Evolutionary conservation across 192 early-diverging fungal species (phyloP).

Genomic region (Umbelopsis vinacea): DNA sequence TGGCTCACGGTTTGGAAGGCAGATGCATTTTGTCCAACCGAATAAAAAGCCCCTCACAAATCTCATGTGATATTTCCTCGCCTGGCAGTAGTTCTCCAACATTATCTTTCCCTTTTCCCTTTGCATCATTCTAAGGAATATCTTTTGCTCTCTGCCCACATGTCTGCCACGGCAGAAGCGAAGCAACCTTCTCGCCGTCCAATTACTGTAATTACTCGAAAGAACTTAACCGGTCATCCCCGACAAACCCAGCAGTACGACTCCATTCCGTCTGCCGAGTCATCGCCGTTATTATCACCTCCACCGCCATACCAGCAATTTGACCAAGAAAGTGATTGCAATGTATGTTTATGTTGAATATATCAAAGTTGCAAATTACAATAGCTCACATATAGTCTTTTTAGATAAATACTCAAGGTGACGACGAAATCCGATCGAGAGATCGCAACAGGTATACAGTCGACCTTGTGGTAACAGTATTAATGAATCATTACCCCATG

Average conservation of each 20-base stretch:
- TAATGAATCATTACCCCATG: background rate
- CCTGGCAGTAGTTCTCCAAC: no score
- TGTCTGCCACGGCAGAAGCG: constrained; percentile 5
- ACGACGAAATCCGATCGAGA: background rate
- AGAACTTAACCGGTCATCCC: constrained; percentile 3
- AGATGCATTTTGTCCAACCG: constrained; percentile 17
- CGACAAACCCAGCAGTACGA: constrained; percentile 6
- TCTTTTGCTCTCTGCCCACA: background rate
- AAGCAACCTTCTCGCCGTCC: background rate
- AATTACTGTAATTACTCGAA: background rate
- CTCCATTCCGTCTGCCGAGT: background rate
- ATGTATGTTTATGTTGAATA: background rate
- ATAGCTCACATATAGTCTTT: no score
- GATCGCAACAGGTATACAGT: background rate
- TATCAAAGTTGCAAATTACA: background rate
- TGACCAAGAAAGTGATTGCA: background rate
- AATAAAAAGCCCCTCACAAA: background rate
- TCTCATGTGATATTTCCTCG: constrained; percentile 18
- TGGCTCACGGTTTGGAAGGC: background rate
- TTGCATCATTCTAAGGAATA: background rate
- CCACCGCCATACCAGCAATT: constrained; percentile 18
- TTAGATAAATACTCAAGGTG: background rate
- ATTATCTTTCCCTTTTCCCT: background rate
- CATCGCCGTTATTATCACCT: constrained; percentile 9
- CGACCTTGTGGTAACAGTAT: background rate